These are phyloP conservation scores for Tubosaeta sp. DNA, from an alignment of 768 basidiomycete genomes.

Conservation along the genomic window DNA sequence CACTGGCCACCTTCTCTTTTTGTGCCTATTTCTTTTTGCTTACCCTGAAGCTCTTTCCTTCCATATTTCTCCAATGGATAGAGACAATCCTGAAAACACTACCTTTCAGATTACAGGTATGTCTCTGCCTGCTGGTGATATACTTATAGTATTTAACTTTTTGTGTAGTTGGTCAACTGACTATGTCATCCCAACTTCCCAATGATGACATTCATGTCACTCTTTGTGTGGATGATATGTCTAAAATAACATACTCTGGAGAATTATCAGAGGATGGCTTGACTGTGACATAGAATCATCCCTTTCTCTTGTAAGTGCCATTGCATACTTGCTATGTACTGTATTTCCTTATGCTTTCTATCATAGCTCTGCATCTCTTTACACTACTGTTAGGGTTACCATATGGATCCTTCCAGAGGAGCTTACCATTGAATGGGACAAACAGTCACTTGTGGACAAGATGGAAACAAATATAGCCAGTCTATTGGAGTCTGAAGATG, in stretches of 20 bases:
- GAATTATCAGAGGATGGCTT: not conserved
- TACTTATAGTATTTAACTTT: not conserved
- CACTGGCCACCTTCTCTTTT: too few relatives aligned
- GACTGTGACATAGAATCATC: not conserved
- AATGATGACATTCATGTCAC: not conserved
- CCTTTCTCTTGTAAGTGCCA: not conserved
- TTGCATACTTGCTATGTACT: not conserved
- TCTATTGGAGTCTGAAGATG: not conserved
- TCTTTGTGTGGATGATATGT: not conserved
- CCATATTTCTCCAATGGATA: not conserved
- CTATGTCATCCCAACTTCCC: not conserved
- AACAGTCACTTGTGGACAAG: too few relatives aligned
- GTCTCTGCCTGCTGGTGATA: not conserved
- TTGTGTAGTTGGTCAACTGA: not conserved
- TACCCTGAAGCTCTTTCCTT: too few relatives aligned
- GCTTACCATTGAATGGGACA: too few relatives aligned
- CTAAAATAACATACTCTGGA: not conserved
- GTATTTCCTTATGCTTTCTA: not conserved
- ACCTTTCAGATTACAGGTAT: not conserved
- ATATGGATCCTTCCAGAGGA: not conserved
- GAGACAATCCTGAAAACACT: not conserved
- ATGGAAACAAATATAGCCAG: too few relatives aligned
- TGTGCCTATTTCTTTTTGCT: too few relatives aligned
- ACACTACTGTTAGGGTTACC: not conserved
- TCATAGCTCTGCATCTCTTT: not conserved